Percentiles rank a stretch among this genome's conserved stretches.
Conservation (phyloP, 2,329 filamentous ascomycete species). For the Apiospora aurea region DNA sequence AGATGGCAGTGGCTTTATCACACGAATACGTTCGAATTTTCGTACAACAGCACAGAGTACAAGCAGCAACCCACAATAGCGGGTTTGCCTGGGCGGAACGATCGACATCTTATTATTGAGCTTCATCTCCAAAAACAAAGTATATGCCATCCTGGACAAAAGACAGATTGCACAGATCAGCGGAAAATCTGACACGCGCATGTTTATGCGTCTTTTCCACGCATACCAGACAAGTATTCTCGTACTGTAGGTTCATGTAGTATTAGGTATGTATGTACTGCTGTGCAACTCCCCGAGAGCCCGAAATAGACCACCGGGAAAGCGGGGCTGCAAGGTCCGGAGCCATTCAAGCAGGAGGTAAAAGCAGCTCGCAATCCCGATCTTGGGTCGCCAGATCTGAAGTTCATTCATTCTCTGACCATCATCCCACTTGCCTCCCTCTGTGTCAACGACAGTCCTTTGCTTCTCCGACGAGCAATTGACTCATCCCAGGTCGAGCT, state of each 20-base stretch:
- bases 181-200: neutral
- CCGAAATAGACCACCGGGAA: constrained; percentile 15
- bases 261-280: neutral
- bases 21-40: neutral
- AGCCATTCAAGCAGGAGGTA: constrained; percentile 18
- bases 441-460: neutral
- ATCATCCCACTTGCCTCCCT: neutral
- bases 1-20: neutral
- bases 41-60: neutral
- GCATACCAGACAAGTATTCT: neutral
- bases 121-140: neutral
- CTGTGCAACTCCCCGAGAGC: constrained; percentile 8
- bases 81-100: constrained; percentile 7
- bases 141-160: neutral
- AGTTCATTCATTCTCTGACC: neutral
- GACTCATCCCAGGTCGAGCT: neutral
- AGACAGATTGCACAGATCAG: neutral
- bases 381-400: neutral
- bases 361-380: constrained; percentile 2
- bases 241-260: neutral
- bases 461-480: neutral
- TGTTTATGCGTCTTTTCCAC: neutral
- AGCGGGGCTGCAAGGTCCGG: constrained; percentile 12
- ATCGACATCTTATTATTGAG: neutral
- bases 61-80: neutral